phyloP scores from a whole-genome alignment of 208 protist species.

The Angomonas ambiguus region DNA sequence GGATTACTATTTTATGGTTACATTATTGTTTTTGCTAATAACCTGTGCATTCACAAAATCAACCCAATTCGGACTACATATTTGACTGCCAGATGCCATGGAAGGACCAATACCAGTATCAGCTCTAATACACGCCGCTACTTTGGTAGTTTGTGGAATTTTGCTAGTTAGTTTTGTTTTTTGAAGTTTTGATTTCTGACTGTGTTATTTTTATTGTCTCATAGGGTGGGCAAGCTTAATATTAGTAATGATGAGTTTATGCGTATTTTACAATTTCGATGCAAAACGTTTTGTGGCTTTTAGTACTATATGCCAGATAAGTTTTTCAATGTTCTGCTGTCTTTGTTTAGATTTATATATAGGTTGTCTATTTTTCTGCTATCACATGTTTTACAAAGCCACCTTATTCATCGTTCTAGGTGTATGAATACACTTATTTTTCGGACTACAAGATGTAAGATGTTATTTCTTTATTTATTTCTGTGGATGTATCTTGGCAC shows the following conservation, averaged over 20 bases:
- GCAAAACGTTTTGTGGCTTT: constrained; percentile 81
- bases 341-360: constrained; percentile 78
- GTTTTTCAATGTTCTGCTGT: constrained; percentile 84
- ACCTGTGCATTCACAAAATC: constrained; percentile 76
- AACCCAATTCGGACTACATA: constrained; percentile 76
- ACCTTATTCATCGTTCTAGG: constrained; percentile 81
- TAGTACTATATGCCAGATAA: constrained; percentile 86
- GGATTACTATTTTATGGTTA: constrained; percentile 66
- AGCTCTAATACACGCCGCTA: constrained; percentile 77
- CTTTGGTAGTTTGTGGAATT: constrained; percentile 77
- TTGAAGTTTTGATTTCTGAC: constrained; percentile 83
- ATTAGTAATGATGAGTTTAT: constrained; percentile 68
- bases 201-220: constrained; percentile 81
- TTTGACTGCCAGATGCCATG: constrained; percentile 79
- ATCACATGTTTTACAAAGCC: constrained; percentile 86
- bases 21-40: constrained; percentile 51
- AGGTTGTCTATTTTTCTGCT: constrained; percentile 80
- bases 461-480: constrained; percentile 86
- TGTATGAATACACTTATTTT: constrained; percentile 82
- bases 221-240: constrained; percentile 72
- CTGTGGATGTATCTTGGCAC: constrained; percentile 58
- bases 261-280: constrained; percentile 85
- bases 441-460: constrained; percentile 61
- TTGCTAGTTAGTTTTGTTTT: constrained; percentile 71
- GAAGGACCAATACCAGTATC: constrained; percentile 79